Percentiles rank a stretch among this genome's conserved stretches.
Evolutionary conservation across 2,329 filamentous ascomycete species (phyloP).

Genomic region (Drechslerella dactyloides): DNA sequence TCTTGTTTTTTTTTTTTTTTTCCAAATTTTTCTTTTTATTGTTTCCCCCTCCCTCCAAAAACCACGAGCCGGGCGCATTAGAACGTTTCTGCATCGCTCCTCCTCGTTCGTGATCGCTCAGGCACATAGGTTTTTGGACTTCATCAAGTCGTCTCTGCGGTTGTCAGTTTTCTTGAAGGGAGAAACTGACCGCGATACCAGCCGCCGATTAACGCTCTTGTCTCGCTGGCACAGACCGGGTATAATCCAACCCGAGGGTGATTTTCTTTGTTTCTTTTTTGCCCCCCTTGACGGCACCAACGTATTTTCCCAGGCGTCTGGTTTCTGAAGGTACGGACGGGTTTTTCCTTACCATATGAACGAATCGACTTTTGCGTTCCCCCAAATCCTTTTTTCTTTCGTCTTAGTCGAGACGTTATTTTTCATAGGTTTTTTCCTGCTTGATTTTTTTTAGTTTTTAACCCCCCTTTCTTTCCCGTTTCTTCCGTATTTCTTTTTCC

Average conservation of each 20-base stretch:
- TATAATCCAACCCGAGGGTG: slow-evolving; percentile 44
- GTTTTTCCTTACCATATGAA: slow-evolving; percentile 44
- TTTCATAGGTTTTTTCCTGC: slow-evolving; percentile 28
- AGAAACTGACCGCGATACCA: slow-evolving; percentile 24
- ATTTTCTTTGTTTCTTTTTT: slow-evolving; percentile 46
- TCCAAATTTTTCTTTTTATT: slow-evolving; percentile 43
- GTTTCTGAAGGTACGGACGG: slow-evolving; percentile 43
- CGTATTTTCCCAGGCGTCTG: slow-evolving; percentile 44
- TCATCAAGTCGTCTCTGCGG: slow-evolving; percentile 13
- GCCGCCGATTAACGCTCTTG: slow-evolving; percentile 18
- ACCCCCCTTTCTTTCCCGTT: slow-evolving; percentile 14
- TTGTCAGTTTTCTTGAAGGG: slow-evolving; percentile 10
- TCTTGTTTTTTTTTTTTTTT: slow-evolving; percentile 51
- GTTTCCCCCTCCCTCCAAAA: slow-evolving; percentile 17
- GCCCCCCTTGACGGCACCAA: slow-evolving; percentile 34
- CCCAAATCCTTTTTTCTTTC: slow-evolving; percentile 30
- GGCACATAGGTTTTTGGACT: slow-evolving; percentile 1
- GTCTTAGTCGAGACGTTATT: slow-evolving; percentile 36
- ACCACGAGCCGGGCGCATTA: slow-evolving; percentile 20
- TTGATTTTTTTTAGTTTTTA: slow-evolving; percentile 42
- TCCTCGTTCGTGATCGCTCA: slow-evolving; percentile 5
- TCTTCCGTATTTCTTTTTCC: slow-evolving; percentile 38
- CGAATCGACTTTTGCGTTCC: slow-evolving; percentile 29
- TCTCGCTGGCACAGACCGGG: slow-evolving; percentile 41
- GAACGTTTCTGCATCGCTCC: slow-evolving; percentile 14